Conservation (phyloP, 2,329 filamentous ascomycete species). For the Pseudodiploospora longispora region DNA sequence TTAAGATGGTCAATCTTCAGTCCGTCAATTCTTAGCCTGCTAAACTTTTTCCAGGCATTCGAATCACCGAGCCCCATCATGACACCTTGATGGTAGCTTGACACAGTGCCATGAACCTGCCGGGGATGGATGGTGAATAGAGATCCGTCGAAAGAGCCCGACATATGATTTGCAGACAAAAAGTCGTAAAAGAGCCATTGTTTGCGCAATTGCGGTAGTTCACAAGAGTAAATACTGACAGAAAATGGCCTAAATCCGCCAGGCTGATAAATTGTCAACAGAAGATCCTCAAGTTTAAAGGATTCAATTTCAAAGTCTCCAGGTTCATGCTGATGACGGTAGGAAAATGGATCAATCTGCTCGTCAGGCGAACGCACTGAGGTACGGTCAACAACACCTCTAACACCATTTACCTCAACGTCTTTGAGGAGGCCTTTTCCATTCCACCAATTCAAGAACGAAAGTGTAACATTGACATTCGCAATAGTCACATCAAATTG, state of each 20-base stretch:
- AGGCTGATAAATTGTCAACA: conserved; percentile 88
- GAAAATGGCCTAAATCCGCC: conserved; percentile 87
- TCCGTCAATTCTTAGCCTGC: conserved; percentile 81
- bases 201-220: conserved; percentile 84
- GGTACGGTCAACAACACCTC: conserved; percentile 86
- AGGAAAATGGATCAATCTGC: conserved; percentile 72
- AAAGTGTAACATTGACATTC: conserved; percentile 91
- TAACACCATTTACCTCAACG: conserved; percentile 87
- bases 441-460: conserved; percentile 99
- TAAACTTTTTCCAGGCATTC: conserved; percentile 91
- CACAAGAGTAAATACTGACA: conserved; percentile 91
- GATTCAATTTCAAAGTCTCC: conserved; percentile 96
- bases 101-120: conserved; percentile 74
- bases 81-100: conserved; percentile 46
- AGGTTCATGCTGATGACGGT: conserved; percentile 76
- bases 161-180: conserved; percentile 90
- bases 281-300: conserved; percentile 90
- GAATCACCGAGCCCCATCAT: conserved; percentile 52
- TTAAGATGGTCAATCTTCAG: conserved; percentile 95
- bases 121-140: conserved; percentile 95
- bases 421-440: conserved; percentile 86
- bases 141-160: conserved; percentile 88
- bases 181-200: conserved; percentile 99
- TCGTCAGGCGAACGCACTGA: conserved; percentile 61
- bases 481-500: conserved; percentile 95